Evolutionary conservation across 2,329 filamentous ascomycete genomes (phyloP), one percentile per base, ranked within the genome.

Genomic region (Fusarium newnesense): DNA sequence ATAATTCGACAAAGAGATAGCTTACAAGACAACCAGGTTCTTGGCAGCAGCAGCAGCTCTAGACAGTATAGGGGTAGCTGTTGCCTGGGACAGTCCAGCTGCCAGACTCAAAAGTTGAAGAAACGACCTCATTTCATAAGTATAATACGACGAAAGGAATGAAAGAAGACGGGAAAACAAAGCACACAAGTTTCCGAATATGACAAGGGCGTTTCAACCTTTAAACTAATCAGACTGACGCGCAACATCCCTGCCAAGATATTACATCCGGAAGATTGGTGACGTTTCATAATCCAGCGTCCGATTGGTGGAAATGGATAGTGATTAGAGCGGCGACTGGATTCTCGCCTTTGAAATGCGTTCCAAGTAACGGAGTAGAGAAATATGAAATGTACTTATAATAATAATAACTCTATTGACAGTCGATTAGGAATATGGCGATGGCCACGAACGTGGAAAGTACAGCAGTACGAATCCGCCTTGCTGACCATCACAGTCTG

Each of bases 21-120:
- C 54, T 61, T 34, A 69, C 66, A 69, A 69, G 7, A 69, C 56
- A 9, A 67, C 1, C 2, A 67, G 16, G 16, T 61, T 65, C n/a
- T 69, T 69, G 39, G 43, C 4, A 24, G 7, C 6, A 19, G n/a
- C 9, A 21, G 28, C 9, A 52, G 54, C 66, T 36, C 43, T 57
- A 2, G 56, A 21, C 3, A n/a, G n/a, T n/a, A 61, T 24, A 9
- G 66, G 56, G 36, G 9, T 42, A 7, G 66, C 49, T 36, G 26
- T 52, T 21, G 37, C 7, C 30, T 32, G 62, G 30, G 56, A 61
- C 54, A 69, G 62, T 28, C 62, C 66, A 57, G 56, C 66, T 61
- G 62, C 24, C 49, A 69, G 16, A 36, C 21, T 19, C 19, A 66
- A 15, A 34, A 46, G 26, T 9, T 47, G 52, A 2, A 42, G 10